Base-by-base conservation (phyloP, 2,329 filamentous ascomycete species). In the Pezicula neosporulosa region DNA sequence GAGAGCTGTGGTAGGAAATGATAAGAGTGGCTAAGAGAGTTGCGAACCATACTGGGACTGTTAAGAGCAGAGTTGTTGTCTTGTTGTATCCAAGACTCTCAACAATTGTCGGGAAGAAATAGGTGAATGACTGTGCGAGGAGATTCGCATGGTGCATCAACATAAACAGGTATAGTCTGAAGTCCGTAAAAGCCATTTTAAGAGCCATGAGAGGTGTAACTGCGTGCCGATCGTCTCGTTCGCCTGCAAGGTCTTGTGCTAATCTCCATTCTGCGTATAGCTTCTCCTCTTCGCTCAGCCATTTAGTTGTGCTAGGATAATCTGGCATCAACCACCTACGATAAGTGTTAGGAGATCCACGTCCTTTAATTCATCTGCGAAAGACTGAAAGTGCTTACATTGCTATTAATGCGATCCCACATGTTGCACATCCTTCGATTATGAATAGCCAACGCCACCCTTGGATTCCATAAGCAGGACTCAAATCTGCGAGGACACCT, bases 381-480 rank as follows among this genome's bases (percentile, higher is more conserved):
- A 6, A 4, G 7, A 24, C 24, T 24, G 24, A 24, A 24, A 71
- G 68, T 43, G 71, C 47, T 39, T 55, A 69, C 48, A 53, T 33
- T 9, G 24, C 38, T 12, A 51, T 19, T n/a, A 51, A 33, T 19
- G 77, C 77, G 3, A 81, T 66, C 0, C 77, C 77, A 1, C 81
- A 47, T 3, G 77, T 80, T 51, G 81, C 75, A 30, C 78, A 62
- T 3, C 76, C 76, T 54, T 81, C 77, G 41, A 77, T 68, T 46
- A 66, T 62, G 44, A 75, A 76, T 27, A 75, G 56, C 73, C 73
- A 76, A 37, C 24, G 24, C 80, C 80, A 83, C 10, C 51, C 51
- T 12, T 15, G 27, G 16, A 50, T 16, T 7, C 51, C 51, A n/a
- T 41, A 28, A 7, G 42, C 19, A 13, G 46, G 46, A 33, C 50